Conservation (phyloP, 331 rosid species). For the Phaseolus coccineus region DNA sequence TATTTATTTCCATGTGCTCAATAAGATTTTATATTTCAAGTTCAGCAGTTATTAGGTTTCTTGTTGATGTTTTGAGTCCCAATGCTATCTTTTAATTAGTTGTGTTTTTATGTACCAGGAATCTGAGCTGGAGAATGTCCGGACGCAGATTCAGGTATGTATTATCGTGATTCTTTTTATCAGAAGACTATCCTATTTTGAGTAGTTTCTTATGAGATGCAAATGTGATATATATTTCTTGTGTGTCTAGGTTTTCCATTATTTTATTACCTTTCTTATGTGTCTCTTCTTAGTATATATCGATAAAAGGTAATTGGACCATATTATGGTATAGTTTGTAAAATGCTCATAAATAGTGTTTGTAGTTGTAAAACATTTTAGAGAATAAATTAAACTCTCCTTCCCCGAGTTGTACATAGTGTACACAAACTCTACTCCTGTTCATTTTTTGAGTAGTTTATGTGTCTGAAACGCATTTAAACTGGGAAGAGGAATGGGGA, state of each 20-base stretch:
- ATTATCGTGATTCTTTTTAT: constrained; percentile 22
- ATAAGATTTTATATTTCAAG: constrained; percentile 14
- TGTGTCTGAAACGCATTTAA: background rate
- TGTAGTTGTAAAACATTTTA: constrained; percentile 11
- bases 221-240: background rate
- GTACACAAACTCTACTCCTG: background rate
- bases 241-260: constrained; percentile 26
- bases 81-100: constrained; percentile 25
- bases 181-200: constrained; percentile 25
- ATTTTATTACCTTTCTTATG: constrained; percentile 26
- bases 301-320: constrained; percentile 17
- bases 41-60: constrained; percentile 27
- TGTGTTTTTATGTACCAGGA: constrained; percentile 61
- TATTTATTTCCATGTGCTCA: constrained; percentile 22
- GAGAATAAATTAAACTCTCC: background rate
- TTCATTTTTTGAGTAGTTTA: background rate
- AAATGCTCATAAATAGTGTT: constrained; percentile 20
- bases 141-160: constrained; percentile 91
- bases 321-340: constrained; percentile 25
- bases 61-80: constrained; percentile 33
- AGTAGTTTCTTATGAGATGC: constrained; percentile 18
- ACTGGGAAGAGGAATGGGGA: background rate
- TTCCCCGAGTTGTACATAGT: background rate
- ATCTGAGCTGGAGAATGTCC: constrained; percentile 86
- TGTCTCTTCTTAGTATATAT: constrained; percentile 15